Evolutionary conservation across 2,329 filamentous ascomycete species (phyloP), one percentile per base, ranked within the genome.

Genomic region (Colletotrichum sp.): DNA sequence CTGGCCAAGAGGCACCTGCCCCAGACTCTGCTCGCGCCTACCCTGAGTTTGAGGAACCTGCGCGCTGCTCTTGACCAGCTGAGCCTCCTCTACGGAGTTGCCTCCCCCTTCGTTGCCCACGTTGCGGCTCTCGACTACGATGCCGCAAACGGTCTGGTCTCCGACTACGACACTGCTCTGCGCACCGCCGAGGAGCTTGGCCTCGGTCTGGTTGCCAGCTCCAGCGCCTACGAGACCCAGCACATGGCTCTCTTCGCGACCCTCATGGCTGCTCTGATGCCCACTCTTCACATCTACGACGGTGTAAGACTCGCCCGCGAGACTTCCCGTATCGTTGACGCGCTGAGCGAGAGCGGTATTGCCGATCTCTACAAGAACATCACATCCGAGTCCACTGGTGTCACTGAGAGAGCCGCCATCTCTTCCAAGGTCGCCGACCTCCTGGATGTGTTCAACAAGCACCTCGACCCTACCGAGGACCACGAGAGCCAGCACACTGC

Each of bases 401-500:
- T 93, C 15, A 92, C 93, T 81, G 93, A 92, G 85, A 95, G 93
- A 82, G 92, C 93, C 6, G 93, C 95, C 83, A 89, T 90, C 57
- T 94, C 95, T 70, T 93, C 92, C 77, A 95, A 94, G 85, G 88
- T 93, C n/a, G 84, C 93, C 60, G 92, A 92, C 79, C 87, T 96
- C 9, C 88, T 98, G 67, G 90, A 92, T 78, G 90, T 93, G 26
- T 93, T 98, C 86, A 99, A 99, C 85, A 92, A 92, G 77, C 96
- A 99, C 87, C 92, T 99, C 28, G 97, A 96, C 75, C 98, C 96
- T 49, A 93, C 96, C 78, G 99, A 99, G 84, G 92, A 93, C 81
- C 92, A 98, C 80, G 97, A 99, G 88, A 91, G 94, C 68, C 97
- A 99, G 89, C 97, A 99, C 87, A 98, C 98, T 93, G 92, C 96